Conservation (phyloP, 352 stramenopile species). For the Phytophthora colocasiae region DNA sequence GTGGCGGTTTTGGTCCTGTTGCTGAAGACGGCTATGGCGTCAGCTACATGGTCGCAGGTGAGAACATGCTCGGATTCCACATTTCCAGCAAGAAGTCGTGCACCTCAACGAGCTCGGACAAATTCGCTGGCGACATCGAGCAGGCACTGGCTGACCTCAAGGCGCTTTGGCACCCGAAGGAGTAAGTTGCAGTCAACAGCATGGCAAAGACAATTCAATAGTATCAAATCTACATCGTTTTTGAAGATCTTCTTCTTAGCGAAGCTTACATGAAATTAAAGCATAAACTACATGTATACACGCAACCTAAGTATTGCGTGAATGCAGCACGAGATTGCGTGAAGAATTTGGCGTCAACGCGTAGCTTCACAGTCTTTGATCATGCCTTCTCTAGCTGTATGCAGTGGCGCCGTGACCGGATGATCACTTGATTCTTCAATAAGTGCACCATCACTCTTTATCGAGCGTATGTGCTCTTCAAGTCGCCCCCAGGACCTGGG, state of each 20-base stretch:
- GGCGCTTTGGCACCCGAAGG: slow-evolving; percentile 55
- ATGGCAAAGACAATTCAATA: slow-evolving; percentile 7
- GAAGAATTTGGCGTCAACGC: slow-evolving; percentile 1
- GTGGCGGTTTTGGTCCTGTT: slow-evolving; percentile 91
- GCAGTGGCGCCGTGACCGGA: no score
- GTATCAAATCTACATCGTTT: not conserved
- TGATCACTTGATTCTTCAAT: slow-evolving; percentile 10
- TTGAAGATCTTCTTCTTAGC: no score
- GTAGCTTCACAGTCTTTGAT: slow-evolving; percentile 6
- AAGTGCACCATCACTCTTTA: slow-evolving; percentile 13
- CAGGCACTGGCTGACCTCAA: slow-evolving; percentile 87
- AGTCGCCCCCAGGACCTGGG: not conserved
- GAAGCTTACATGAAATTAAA: no score
- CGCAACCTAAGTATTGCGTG: slow-evolving; percentile 10
- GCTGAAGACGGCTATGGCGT: slow-evolving; percentile 92
- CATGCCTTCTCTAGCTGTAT: not conserved
- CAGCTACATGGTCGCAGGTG: slow-evolving; percentile 91
- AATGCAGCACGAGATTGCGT: slow-evolving; percentile 6
- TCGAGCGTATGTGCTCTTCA: slow-evolving; percentile 4
- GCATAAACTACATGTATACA: no score
- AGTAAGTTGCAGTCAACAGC: slow-evolving; percentile 21
- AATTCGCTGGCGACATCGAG: slow-evolving; percentile 81
- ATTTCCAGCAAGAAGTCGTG: slow-evolving; percentile 91
- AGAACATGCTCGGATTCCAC: slow-evolving; percentile 92
- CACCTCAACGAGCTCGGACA: slow-evolving; percentile 72